Evolutionary conservation across 2,329 filamentous ascomycete species (phyloP).

Genomic region (Cordyceps pruinosa): DNA sequence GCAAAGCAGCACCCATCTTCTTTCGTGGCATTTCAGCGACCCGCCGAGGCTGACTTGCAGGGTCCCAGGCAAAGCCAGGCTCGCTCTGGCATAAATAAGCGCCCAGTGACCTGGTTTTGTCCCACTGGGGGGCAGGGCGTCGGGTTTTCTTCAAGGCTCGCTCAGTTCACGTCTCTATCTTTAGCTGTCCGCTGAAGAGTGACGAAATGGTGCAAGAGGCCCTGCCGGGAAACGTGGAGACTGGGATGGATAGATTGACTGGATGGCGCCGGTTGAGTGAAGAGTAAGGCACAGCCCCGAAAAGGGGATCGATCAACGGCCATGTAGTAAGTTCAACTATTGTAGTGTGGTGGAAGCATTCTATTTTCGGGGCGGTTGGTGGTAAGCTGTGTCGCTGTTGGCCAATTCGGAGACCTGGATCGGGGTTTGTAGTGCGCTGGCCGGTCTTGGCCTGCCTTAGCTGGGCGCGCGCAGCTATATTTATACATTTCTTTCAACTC

Average conservation of each 20-base stretch:
- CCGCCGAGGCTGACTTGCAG: conserved; percentile 8
- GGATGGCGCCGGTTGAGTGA: not conserved
- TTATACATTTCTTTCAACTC: not conserved
- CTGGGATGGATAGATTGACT: no score
- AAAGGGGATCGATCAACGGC: not conserved
- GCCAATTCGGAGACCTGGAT: not conserved
- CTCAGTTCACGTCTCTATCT: not conserved
- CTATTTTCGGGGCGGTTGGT: not conserved
- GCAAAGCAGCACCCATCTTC: no score
- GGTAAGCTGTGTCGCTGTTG: not conserved
- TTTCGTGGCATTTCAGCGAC: not conserved
- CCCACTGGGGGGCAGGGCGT: not conserved
- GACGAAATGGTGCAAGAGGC: not conserved
- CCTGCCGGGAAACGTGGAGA: no score
- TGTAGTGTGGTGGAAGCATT: not conserved
- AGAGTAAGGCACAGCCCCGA: not conserved
- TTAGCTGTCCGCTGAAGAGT: no score
- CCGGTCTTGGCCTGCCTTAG: not conserved
- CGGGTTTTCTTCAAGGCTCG: not conserved
- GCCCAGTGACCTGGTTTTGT: not conserved
- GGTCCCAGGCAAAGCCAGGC: not conserved
- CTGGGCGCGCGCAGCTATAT: not conserved
- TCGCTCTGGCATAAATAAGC: not conserved
- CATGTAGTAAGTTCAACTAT: not conserved
- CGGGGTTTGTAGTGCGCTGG: not conserved